Percentiles rank a stretch among this genome's conserved stretches.
Evolutionary conservation across 805 yeast genomes (phyloP).

Genomic region (Cyberlindnera mycetangii): DNA sequence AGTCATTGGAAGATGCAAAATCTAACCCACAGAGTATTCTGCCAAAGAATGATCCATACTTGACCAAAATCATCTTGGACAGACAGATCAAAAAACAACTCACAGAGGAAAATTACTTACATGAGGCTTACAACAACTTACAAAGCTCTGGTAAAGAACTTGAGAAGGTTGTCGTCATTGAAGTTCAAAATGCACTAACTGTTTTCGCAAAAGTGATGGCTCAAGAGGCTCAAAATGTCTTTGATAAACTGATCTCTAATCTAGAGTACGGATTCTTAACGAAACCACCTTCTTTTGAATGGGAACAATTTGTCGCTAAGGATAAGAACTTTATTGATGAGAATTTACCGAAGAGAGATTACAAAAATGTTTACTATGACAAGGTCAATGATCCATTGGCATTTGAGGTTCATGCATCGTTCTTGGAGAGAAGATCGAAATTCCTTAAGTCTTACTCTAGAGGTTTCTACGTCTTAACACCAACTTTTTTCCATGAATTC

Average conservation of each 20-base stretch:
- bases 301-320: slow-evolving; percentile 78
- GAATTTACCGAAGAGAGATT: slow-evolving; percentile 56
- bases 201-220: slow-evolving; percentile 69
- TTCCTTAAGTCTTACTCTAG: slow-evolving; percentile 85
- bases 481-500: slow-evolving; percentile 87
- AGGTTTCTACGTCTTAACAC: slow-evolving; percentile 89
- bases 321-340: slow-evolving; percentile 71
- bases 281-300: slow-evolving; percentile 78
- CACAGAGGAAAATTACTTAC: slow-evolving; percentile 78
- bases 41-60: slow-evolving; percentile 75
- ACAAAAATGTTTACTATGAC: slow-evolving; percentile 61
- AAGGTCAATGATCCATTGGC: slow-evolving; percentile 70
- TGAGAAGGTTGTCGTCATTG: slow-evolving; percentile 83
- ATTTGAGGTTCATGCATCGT: slow-evolving; percentile 68
- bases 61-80: slow-evolving; percentile 69
- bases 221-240: slow-evolving; percentile 69
- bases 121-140: slow-evolving; percentile 84
- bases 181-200: slow-evolving; percentile 78
- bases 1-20: slow-evolving; percentile 63
- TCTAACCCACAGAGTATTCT: slow-evolving; percentile 40
- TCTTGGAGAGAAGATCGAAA: slow-evolving; percentile 85
- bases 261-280: slow-evolving; percentile 68
- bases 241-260: slow-evolving; percentile 62
- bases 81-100: slow-evolving; percentile 74
- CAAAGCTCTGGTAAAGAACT: slow-evolving; percentile 86